A percentile compares a stretch with the other conserved stretches of the same genome.
These are phyloP conservation scores for Klebsormidium nitens DNA, from an alignment of 139 green algal species.

Conservation along the genomic window DNA sequence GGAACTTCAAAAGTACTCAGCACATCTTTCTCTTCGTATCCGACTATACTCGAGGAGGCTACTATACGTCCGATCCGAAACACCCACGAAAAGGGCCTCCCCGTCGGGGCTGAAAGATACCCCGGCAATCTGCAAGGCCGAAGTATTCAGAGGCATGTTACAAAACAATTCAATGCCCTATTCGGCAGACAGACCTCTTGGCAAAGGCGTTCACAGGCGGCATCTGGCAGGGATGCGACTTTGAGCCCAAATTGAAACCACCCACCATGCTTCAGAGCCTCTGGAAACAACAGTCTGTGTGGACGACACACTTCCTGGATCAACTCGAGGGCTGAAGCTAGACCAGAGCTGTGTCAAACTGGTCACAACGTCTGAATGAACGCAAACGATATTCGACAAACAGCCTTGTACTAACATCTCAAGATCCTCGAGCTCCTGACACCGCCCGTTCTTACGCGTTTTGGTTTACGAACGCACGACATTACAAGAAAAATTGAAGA, in stretches of 20 bases:
- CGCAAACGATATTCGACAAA: neutral
- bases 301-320: neutral
- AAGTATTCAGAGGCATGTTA: neutral
- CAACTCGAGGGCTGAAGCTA: neutral
- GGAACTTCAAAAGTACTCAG: too few species aligned
- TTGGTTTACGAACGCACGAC: too few species aligned
- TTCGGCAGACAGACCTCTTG: constrained; percentile 3
- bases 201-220: neutral
- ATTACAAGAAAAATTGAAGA: constrained; percentile 2
- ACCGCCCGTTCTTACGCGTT: constrained; percentile 7
- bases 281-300: neutral
- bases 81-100: constrained; percentile 55
- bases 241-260: too few species aligned
- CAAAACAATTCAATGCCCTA: constrained; percentile 46
- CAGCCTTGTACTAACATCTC: neutral
- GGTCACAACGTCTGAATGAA: neutral
- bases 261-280: neutral
- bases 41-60: constrained; percentile 57
- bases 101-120: constrained; percentile 61
- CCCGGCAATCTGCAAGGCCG: constrained; percentile 37
- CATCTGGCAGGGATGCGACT: too few species aligned
- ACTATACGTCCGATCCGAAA: constrained; percentile 57
- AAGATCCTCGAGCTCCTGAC: neutral
- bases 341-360: neutral
- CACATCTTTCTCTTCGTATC: too few species aligned